A percentile compares a stretch with the other conserved stretches of the same genome.
Evolutionary conservation across 805 yeast genomes (phyloP).

Genomic region (Candida dajiaensis): DNA sequence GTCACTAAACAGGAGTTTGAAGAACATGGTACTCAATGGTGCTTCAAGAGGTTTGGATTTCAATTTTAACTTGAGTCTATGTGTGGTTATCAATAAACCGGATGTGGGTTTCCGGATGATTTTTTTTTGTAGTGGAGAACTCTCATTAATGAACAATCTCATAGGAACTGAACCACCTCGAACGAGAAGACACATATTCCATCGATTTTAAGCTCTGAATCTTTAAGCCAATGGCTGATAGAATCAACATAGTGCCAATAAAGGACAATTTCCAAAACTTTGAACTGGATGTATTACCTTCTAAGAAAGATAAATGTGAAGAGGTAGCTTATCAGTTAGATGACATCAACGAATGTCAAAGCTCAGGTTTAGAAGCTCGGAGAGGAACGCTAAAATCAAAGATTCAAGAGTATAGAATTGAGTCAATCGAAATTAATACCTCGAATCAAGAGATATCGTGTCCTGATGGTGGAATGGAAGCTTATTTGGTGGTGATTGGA

Average conservation of each 20-base stretch:
- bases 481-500: constrained; percentile 27
- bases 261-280: neutral
- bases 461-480: constrained; percentile 39
- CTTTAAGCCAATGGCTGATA: neutral
- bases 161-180: no score
- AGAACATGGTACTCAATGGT: constrained; percentile 67
- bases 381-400: neutral
- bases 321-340: neutral
- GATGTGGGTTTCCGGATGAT: neutral
- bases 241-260: neutral
- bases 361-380: neutral
- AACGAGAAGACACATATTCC: no score
- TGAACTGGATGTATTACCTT: neutral
- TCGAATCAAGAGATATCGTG: neutral
- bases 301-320: neutral
- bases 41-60: constrained; percentile 36
- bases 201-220: no score
- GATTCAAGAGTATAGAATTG: neutral
- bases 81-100: neutral
- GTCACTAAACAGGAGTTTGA: constrained; percentile 75
- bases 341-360: neutral
- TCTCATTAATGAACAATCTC: no score
- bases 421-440: neutral
- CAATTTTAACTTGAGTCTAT: constrained; percentile 15
- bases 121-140: no score